Evolutionary conservation across 2,329 filamentous ascomycete genomes (phyloP).

Genomic region (Talaromyces piceae): DNA sequence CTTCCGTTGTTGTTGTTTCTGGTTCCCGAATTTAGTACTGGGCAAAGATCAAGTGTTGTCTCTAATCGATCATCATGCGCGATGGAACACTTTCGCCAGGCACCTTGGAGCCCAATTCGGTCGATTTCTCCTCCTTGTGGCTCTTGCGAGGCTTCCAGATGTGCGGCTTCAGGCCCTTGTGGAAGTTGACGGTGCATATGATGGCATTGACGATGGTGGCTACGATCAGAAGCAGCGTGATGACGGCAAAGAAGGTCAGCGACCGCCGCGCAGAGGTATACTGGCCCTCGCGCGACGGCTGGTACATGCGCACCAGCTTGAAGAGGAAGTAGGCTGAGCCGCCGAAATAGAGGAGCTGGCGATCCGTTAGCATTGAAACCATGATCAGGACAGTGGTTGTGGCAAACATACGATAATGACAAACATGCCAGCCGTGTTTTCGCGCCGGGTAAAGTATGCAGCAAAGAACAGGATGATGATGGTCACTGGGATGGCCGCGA

Average conservation of each 20-base stretch:
- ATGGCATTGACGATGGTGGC: constrained; percentile 81
- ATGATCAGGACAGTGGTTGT: not conserved
- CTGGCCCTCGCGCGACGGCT: constrained; percentile 47
- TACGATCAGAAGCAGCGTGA: constrained; percentile 83
- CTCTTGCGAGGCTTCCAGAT: constrained; percentile 54
- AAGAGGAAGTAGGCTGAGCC: constrained; percentile 94
- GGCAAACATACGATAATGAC: constrained; percentile 55
- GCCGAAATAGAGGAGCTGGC: constrained; percentile 68
- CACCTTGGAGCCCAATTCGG: constrained; percentile 34
- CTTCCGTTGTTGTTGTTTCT: not conserved
- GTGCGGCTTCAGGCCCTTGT: constrained; percentile 80
- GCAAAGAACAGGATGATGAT: constrained; percentile 80
- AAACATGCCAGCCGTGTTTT: constrained; percentile 72
- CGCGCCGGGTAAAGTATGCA: constrained; percentile 74
- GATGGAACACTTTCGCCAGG: constrained; percentile 26
- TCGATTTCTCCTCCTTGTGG: constrained; percentile 44
- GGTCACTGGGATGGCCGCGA: constrained; percentile 83
- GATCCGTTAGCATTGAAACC: not conserved
- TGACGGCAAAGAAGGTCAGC: constrained; percentile 85
- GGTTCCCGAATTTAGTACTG: no score
- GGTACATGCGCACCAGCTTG: constrained; percentile 95
- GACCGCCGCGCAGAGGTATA: constrained; percentile 78
- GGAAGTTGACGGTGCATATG: constrained; percentile 85
- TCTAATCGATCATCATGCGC: constrained; percentile 42
- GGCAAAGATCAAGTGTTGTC: constrained; percentile 1